Percentiles rank a stretch among this genome's conserved stretches.
These are phyloP conservation scores for Gloeophyllum trabeum DNA, from an alignment of 768 basidiomycete genomes.

Conservation along the genomic window DNA sequence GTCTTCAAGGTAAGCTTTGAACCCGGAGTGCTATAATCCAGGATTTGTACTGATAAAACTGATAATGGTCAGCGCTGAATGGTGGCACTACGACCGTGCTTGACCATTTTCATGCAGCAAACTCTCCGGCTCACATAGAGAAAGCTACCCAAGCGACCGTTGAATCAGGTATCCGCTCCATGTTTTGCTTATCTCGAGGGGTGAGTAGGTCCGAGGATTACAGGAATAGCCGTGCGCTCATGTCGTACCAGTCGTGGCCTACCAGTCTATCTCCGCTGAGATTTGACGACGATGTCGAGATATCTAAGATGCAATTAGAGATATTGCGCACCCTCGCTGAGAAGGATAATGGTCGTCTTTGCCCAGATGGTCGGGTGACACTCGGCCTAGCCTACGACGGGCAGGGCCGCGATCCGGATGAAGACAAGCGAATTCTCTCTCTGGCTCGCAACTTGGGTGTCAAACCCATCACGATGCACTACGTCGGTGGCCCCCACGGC, in stretches of 20 bases:
- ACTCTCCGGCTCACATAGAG: constrained; percentile 14
- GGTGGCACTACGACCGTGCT: constrained; percentile 19
- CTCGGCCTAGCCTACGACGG: constrained; percentile 19
- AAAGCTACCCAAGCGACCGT: constrained; percentile 13
- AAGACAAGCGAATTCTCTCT: not conserved
- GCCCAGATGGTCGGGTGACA: constrained; percentile 14
- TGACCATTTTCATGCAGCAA: constrained; percentile 19
- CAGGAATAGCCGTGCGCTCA: constrained; percentile 2
- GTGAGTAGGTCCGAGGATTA: constrained; percentile 7
- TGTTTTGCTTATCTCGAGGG: constrained; percentile 16
- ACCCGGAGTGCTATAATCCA: no score
- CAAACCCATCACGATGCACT: constrained; percentile 4
- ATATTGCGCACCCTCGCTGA: constrained; percentile 12
- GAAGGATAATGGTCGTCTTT: constrained; percentile 12
- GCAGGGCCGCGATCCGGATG: constrained; percentile 1
- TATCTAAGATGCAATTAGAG: constrained; percentile 12
- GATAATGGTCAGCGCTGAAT: constrained; percentile 9
- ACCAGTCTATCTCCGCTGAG: constrained; percentile 1
- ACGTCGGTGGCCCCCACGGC: constrained; percentile 1
- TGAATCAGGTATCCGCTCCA: constrained; percentile 16
- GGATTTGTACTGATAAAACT: no score
- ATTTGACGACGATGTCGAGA: constrained; percentile 12
- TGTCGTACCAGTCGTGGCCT: not conserved
- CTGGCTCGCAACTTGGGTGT: constrained; percentile 1
- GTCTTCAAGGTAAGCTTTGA: constrained; percentile 13